These are phyloP conservation scores for Fusarium haematococcum DNA, from an alignment of 2,329 filamentous ascomycete genomes.

Conservation along the genomic window DNA sequence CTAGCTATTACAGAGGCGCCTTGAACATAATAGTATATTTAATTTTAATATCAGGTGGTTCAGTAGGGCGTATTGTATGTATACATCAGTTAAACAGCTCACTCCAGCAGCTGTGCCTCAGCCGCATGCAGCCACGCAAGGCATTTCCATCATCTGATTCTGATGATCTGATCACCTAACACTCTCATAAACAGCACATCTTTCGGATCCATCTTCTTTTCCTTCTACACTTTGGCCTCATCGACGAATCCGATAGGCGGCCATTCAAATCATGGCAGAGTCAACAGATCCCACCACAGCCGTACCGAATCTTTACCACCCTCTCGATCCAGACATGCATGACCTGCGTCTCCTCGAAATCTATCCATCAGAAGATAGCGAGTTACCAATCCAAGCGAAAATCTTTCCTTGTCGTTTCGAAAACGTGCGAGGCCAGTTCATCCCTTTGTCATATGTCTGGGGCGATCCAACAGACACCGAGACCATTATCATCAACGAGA, in stretches of 20 bases:
- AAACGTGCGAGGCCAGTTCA: background rate
- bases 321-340: background rate
- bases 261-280: background rate
- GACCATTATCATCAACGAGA: background rate
- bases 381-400: background rate
- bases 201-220: background rate
- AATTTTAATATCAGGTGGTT: too few relatives aligned
- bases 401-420: background rate
- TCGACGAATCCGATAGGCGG: background rate
- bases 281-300: background rate
- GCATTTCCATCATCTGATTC: background rate
- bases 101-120: background rate
- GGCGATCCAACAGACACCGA: background rate
- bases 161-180: background rate
- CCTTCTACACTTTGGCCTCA: accelerated
- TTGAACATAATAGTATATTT: too few relatives aligned
- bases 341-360: background rate
- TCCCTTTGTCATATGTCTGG: background rate
- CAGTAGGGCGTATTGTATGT: too few relatives aligned
- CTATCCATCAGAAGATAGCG: background rate
- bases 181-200: background rate
- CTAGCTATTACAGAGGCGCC: too few relatives aligned
- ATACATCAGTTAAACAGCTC: background rate
- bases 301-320: background rate
- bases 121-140: background rate